These are phyloP conservation scores for Flaveria sonorensis DNA, from an alignment of 129 eudicot genomes.

Conservation along the genomic window DNA sequence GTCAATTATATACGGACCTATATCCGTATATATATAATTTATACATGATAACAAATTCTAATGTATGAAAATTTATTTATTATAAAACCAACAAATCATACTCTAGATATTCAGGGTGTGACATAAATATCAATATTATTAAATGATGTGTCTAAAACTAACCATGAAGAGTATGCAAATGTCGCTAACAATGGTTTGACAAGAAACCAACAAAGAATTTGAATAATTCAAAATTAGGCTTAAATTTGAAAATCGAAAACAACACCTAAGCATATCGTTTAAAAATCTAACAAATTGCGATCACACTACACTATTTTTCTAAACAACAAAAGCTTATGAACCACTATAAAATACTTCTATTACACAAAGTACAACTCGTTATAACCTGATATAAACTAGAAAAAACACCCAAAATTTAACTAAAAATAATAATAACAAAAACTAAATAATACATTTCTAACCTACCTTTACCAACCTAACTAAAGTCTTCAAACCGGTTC, in stretches of 20 bases:
- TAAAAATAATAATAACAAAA: slow-evolving; percentile 10
- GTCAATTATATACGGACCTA: neutral
- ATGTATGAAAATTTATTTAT: neutral
- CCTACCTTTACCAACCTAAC: slow-evolving; percentile 42
- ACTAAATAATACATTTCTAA: slow-evolving; percentile 50
- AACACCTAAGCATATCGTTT: slow-evolving; percentile 30
- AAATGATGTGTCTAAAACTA: slow-evolving; percentile 19
- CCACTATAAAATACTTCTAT: slow-evolving; percentile 22
- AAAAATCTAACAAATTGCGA: neutral
- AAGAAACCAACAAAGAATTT: slow-evolving; percentile 24
- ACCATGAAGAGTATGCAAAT: slow-evolving; percentile 33
- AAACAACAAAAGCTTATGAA: neutral
- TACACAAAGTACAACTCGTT: slow-evolving; percentile 18
- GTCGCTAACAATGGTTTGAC: slow-evolving; percentile 33
- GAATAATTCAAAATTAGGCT: slow-evolving; percentile 32
- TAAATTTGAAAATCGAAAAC: slow-evolving; percentile 29
- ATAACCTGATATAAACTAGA: slow-evolving; percentile 23
- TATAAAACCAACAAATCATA: neutral
- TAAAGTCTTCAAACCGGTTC: slow-evolving; percentile 35
- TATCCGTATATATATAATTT: neutral
- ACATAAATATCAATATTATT: neutral
- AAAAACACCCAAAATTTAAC: neutral
- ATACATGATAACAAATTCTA: neutral
- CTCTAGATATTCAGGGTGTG: neutral
- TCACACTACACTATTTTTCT: slow-evolving; percentile 12